Conservation (phyloP, 257 asterid genomes). For the Penstemon eatonii region DNA sequence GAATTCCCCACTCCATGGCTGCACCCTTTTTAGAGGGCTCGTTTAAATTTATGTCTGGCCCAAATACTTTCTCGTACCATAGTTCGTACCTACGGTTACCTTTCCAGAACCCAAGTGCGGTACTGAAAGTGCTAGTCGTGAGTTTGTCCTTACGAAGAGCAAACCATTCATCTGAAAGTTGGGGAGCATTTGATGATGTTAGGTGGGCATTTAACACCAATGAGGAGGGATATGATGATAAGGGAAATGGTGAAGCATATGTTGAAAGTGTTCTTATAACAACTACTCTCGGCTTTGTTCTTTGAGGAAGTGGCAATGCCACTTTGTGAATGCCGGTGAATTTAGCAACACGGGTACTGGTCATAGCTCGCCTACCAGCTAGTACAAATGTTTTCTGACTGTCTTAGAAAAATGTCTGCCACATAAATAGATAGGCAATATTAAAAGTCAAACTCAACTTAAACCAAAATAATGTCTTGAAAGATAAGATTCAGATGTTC, state of each 20-base stretch:
- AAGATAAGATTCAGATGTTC: background rate
- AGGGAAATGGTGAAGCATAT: constrained; percentile 43
- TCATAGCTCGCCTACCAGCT: constrained; percentile 43
- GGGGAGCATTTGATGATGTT: constrained; percentile 66
- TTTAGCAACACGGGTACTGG: constrained; percentile 60
- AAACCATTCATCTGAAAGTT: constrained; percentile 95
- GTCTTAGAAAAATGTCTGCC: constrained; percentile 27
- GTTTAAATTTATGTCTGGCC: constrained; percentile 28
- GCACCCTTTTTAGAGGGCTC: constrained; percentile 52
- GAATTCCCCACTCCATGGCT: constrained; percentile 87
- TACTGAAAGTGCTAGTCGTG: constrained; percentile 91
- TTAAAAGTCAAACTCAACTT: background rate
- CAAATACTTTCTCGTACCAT: constrained; percentile 83
- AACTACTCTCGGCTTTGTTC: constrained; percentile 41
- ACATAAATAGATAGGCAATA: background rate
- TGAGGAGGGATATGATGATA: constrained; percentile 42
- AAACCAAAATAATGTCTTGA: constrained; percentile 3
- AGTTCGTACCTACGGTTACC: constrained; percentile 81
- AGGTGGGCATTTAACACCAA: constrained; percentile 48
- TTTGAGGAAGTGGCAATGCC: constrained; percentile 47
- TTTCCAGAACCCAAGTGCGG: constrained; percentile 93
- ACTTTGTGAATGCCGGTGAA: constrained; percentile 50
- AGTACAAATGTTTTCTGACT: constrained; percentile 8
- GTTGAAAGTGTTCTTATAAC: constrained; percentile 55
- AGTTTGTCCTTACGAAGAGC: constrained; percentile 89